Evolutionary conservation across 768 basidiomycete genomes (phyloP).

Genomic region (Rhodosporidiobolus odoratus): DNA sequence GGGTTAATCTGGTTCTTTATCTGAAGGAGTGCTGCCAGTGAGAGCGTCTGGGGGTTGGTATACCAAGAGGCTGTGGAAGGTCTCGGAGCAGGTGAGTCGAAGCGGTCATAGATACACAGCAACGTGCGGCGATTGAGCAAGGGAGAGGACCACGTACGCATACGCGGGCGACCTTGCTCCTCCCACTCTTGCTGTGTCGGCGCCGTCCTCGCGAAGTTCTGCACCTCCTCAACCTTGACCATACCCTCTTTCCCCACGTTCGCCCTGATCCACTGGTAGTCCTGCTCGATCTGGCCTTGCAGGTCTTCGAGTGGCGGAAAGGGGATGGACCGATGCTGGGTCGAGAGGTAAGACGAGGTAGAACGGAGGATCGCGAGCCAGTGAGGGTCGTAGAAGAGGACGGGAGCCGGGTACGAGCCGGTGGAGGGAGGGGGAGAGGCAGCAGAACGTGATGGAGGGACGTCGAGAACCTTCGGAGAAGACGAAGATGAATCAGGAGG

Average conservation of each 20-base stretch:
- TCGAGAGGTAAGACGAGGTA: constrained; percentile 71
- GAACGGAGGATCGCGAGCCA: constrained; percentile 93
- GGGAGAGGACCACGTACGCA: constrained; percentile 46
- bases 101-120: not conserved
- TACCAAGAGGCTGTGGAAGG: constrained; percentile 63
- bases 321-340: constrained; percentile 51
- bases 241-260: constrained; percentile 41
- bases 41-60: constrained; percentile 81
- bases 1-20: constrained; percentile 68
- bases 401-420: constrained; percentile 1
- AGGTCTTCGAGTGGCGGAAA: constrained; percentile 61
- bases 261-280: constrained; percentile 62
- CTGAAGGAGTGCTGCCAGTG: constrained; percentile 72
- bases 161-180: constrained; percentile 47
- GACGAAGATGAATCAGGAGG: not conserved
- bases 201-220: constrained; percentile 62
- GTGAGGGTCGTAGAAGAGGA: constrained; percentile 70
- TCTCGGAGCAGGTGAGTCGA: no score
- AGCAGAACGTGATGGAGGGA: constrained; percentile 35
- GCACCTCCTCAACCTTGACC: constrained; percentile 56
- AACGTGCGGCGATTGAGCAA: not conserved
- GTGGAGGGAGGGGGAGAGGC: not conserved
- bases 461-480: not conserved
- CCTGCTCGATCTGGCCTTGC: constrained; percentile 53
- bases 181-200: constrained; percentile 49